Base-by-base conservation (phyloP, 2,329 filamentous ascomycete species). In the Cercospora nicotianae region DNA sequence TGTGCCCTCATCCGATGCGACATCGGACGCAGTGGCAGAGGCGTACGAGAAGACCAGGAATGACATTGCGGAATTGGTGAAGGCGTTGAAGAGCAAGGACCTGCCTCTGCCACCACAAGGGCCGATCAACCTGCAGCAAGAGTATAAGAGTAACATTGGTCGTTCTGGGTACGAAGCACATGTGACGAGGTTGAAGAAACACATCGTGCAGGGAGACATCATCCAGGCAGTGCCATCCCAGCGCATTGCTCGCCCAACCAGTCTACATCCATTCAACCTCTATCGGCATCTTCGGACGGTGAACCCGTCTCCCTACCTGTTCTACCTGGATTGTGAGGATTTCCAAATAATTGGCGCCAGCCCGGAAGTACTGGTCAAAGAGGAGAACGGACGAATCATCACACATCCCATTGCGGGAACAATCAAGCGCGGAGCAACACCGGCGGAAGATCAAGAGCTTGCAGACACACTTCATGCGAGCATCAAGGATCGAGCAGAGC, bases 391-490 rank as follows among this genome's bases (percentile, higher is more conserved):
- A 28, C 87, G 92, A 63, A 91, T 99, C 78, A 93, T 98, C 77
- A 98, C 94, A 26, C 95, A 99, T 80, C 94, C 95, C 7, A 99
- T 99, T 77, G 95, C 95, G 12, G 95, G 95, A 64, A 99, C 95
- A 0, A 93, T 98, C 65, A 93, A 92, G 81, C 89, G 95, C 74
- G 94, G 94, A 69, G 88, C 87, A 75, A 92, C 90, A 1, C 83
- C 89, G 2, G 90, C 92, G 77, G 92, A 97, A 76, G 95, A 99
- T 78, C 89, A 91, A 72, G 83, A 82, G 16, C 87, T 97, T 28
- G 93, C 94, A 9, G 85, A 89, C 57, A 91, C 93, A 80, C 87
- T 96, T 67, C 87, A 89, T 59, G 87, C 83, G 75, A 96, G 90
- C 64, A 84, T 97, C 73, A 98, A 99, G 81, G 95, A 99, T 83